Base-by-base conservation (phyloP, 1,139 yeast species). In the Diutina siamensis region DNA sequence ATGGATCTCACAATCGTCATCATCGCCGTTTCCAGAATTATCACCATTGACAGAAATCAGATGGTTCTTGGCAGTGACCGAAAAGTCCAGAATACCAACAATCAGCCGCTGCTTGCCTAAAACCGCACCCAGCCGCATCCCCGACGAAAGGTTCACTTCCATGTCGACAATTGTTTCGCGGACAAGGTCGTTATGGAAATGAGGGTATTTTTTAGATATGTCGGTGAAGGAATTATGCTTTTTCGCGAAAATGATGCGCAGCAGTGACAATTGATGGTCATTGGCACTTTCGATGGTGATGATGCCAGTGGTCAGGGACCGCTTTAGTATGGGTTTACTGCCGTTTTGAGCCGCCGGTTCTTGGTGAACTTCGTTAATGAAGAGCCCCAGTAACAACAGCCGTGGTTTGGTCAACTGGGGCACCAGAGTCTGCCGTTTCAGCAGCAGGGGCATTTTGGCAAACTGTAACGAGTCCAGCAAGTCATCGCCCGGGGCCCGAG, bases 61-160 rank as follows among this genome's bases (percentile, higher is more conserved):
- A 15, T 38, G 42, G 10, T 25, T 38, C 33, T 22, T 38, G 19
- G 28, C 32, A 9, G 21, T 38, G 3, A 38, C 42, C 18, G 15
- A 21, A 10, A 38, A 25, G 21, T 38, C 42, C 9, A 15, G 13
- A 13, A 38, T 38, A 9, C 42, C 42, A 7, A 38, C 42, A 15
- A 38, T 38, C 32, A 25, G 32, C n/a, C 32, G 32, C n/a, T 38
- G 42, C 31, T 38, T 38, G n/a, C 42, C 42, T 20, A 38, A 25
- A 25, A 25, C 13, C 18, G 21, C 18, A 8, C 13, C 32, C 32
- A n/a, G 42, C 28, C 20, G 17, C 18, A 5, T 20, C 3, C 18
- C 18, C 19, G 21, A 9, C 20, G 20, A 13, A 9, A 21, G 4
- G 10, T n/a, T 15, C 32, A 28, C 32, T 17, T n/a, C 10, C 40